Base-by-base conservation (phyloP, 2,329 filamentous ascomycete genomes). In the Aspergillus versicolor region DNA sequence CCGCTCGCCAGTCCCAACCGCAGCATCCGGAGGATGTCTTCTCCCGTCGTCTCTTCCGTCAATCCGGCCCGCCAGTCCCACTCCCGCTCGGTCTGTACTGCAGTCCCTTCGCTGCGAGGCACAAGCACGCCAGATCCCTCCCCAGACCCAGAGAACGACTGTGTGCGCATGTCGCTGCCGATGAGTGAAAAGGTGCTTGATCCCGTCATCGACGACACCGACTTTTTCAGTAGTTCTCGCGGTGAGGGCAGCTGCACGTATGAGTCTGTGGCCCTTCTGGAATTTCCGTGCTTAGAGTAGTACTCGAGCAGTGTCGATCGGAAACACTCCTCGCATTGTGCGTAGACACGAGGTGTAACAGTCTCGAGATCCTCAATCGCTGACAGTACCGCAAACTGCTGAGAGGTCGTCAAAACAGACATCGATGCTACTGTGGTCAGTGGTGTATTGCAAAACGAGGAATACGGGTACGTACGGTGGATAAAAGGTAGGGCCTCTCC, bases 401-500 rank as follows among this genome's bases (percentile, higher is more conserved):
- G 89, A 17, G 85, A 81, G 5, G 89, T 81, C 0, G 83, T 85
- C 49, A 96, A 79, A n/a, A 86, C 74, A 2, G 78, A 78, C 17
- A 79, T 79, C 22, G 86, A 79, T 69, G 84, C 77, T 79, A 61
- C 21, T 21, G 42, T 15, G 15, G 42, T 66, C 42, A 69, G 66
- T 58, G 60, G 45, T 6, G 19, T 40, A n/a, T 5, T 19, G 8
- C 3, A 8, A 21, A 12, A 11, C n/a, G 13, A 37, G 24, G 24
- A 37, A 37, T 37, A 7, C 13, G 8, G 9, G 4, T 4, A 71
- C 73, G 72, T 70, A 79, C 80, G 80, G 67, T 87, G 85, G 59
- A 95, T 79, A 60, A 96, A 90, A 1, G 91, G 84, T 3, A 93
- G 84, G 0, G 88, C 86, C 75, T 97, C 93, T 51, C 91, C 92